Base-by-base conservation (phyloP, 495 filamentous ascomycete species). In the Penicillium soppii region DNA sequence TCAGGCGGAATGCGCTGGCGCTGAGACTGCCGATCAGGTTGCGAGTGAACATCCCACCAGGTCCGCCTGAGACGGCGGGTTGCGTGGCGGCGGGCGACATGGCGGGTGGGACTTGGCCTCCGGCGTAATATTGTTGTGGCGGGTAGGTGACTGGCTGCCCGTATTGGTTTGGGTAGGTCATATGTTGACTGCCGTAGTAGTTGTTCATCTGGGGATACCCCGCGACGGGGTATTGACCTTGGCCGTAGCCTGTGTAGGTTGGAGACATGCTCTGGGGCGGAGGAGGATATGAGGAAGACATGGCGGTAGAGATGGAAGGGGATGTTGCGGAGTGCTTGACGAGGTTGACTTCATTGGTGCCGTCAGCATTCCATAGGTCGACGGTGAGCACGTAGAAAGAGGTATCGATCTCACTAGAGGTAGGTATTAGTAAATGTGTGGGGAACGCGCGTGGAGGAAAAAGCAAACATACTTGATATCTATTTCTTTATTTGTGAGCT, bases 21-120 rank as follows among this genome's bases (percentile, higher is more conserved):
- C 88, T 86, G 21, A 96, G 75, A 63, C 90, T 96, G 13, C 94
- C 94, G 51, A 98, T 97, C 37, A 98, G 81, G 62, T 98, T 98
- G 43, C 94, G 73, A 0, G 94, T 97, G 71, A 94, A 97, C 91
- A 96, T 96, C 62, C 91, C 92, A 27, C 83, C 82, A 1, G 87
- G 87, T 21, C 70, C 70, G 29, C 74, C 62, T 38, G 74, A 59
- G 33, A 75, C 72, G n/a, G n/a, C n/a, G 5, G 73, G 69, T 27
- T 71, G 70, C 35, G 72, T n/a, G n/a, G n/a, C 20, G 35, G 67
- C 54, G 47, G 73, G 61, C 6, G 75, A 61, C 55, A 76, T 67
- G 46, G 68, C 65, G 1, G 62, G 63, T 13, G 64, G 72, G 52
- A 66, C 65, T 32, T 66, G 69, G 30, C 66, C 53, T 17, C 71